Evolutionary conservation across 2,329 filamentous ascomycete species (phyloP).

Genomic region (Claviceps cyperi): DNA sequence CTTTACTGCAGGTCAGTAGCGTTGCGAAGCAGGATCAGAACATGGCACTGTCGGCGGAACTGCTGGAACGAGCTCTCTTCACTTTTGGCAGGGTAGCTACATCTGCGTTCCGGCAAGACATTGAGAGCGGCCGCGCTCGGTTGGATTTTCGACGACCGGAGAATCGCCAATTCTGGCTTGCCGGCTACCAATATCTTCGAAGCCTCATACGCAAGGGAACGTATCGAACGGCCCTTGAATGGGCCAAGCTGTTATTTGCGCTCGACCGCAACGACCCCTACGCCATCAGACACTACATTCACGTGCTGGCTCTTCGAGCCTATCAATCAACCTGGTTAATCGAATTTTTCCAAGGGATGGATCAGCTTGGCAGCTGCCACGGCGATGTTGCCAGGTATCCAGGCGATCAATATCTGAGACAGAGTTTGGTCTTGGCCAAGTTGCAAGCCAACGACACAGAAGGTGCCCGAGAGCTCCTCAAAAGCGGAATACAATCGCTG

Average conservation of each 20-base stretch:
- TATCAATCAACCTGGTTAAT: slow-evolving; percentile 64
- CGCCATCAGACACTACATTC: slow-evolving; percentile 64
- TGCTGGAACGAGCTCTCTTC: slow-evolving; percentile 83
- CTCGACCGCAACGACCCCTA: slow-evolving; percentile 72
- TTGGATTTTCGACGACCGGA: slow-evolving; percentile 70
- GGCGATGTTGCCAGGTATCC: slow-evolving; percentile 15
- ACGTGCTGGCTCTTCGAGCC: slow-evolving; percentile 71
- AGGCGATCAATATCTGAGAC: slow-evolving; percentile 52
- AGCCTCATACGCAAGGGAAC: slow-evolving; percentile 84
- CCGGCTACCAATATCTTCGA: slow-evolving; percentile 75
- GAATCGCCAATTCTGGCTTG: slow-evolving; percentile 86
- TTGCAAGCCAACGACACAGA: slow-evolving; percentile 53
- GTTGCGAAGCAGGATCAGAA: slow-evolving; percentile 88
- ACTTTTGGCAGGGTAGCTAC: slow-evolving; percentile 81
- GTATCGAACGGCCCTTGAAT: slow-evolving; percentile 84
- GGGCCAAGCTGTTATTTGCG: slow-evolving; percentile 71
- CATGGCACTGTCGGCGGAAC: slow-evolving; percentile 68
- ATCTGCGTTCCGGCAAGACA: slow-evolving; percentile 61
- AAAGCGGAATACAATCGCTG: slow-evolving; percentile 52
- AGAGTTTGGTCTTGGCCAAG: slow-evolving; percentile 64
- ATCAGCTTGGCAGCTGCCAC: slow-evolving; percentile 14
- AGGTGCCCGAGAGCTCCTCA: slow-evolving; percentile 50
- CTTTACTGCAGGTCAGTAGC: slow-evolving; percentile 83
- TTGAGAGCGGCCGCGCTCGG: slow-evolving; percentile 65
- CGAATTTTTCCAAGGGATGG: slow-evolving; percentile 42